Evolutionary conservation across 805 yeast genomes (phyloP).

Genomic region (Starmerella scarabaei): DNA sequence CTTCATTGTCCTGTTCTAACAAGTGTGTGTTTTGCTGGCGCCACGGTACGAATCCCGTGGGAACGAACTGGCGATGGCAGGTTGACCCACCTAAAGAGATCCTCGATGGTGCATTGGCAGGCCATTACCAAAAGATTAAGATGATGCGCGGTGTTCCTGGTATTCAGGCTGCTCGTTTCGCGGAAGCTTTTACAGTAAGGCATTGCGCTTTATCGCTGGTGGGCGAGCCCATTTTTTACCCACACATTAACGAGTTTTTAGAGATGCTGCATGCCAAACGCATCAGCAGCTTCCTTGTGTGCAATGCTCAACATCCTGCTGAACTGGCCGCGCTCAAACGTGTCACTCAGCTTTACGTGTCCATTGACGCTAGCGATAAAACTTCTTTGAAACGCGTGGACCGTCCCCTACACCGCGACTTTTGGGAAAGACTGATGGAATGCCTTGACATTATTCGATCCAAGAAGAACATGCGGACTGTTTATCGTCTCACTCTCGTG

Average conservation of each 20-base stretch:
- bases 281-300: slow-evolving; percentile 78
- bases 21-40: slow-evolving; percentile 97
- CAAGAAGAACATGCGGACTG: slow-evolving; percentile 78
- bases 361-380: slow-evolving; percentile 88
- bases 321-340: slow-evolving; percentile 53
- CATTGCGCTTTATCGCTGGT: slow-evolving; percentile 89
- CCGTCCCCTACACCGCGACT: slow-evolving; percentile 77
- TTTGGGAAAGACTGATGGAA: slow-evolving; percentile 75
- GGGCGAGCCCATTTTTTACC: slow-evolving; percentile 91
- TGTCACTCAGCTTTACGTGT: slow-evolving; percentile 83
- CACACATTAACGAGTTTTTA: slow-evolving; percentile 75
- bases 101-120: slow-evolving; percentile 70
- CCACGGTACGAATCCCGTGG: slow-evolving; percentile 94
- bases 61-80: slow-evolving; percentile 94
- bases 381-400: slow-evolving; percentile 69
- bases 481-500: slow-evolving; percentile 76
- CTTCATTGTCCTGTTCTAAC: slow-evolving; percentile 83
- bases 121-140: slow-evolving; percentile 83
- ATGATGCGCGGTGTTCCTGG: slow-evolving; percentile 96
- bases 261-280: slow-evolving; percentile 64
- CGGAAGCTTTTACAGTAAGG: slow-evolving; percentile 76
- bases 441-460: slow-evolving; percentile 70
- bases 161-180: slow-evolving; percentile 74
- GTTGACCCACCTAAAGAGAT: slow-evolving; percentile 80
- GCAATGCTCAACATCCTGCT: slow-evolving; percentile 94